Evolutionary conservation across 2,329 filamentous ascomycete genomes (phyloP).

Genomic region (Ascochyta fabae): DNA sequence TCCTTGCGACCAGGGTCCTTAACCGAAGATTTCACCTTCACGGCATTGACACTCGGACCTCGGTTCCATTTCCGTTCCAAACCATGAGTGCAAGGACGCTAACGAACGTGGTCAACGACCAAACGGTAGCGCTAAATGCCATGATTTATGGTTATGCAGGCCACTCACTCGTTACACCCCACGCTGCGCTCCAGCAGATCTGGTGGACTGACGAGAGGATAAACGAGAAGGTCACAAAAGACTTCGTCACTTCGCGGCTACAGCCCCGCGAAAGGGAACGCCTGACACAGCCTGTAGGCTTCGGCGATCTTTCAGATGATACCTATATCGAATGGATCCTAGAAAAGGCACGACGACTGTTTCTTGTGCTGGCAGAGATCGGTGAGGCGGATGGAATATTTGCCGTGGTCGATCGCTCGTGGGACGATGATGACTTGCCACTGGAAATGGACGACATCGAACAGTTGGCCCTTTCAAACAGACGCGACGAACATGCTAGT

Average conservation of each 20-base stretch:
- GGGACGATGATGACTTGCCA: conserved; percentile 78
- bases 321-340: conserved; percentile 83
- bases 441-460: conserved; percentile 70
- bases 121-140: conserved; percentile 56
- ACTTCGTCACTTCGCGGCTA: conserved; percentile 71
- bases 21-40: conserved; percentile 21
- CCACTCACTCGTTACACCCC: conserved; percentile 58
- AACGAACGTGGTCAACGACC: conserved; percentile 51
- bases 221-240: conserved; percentile 70
- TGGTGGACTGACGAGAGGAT: conserved; percentile 78
- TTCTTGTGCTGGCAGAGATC: conserved; percentile 73
- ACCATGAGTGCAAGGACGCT: conserved; percentile 49
- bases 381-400: conserved; percentile 77
- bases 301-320: conserved; percentile 73
- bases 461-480: conserved; percentile 65
- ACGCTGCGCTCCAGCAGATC: conserved; percentile 57
- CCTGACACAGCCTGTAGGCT: conserved; percentile 68
- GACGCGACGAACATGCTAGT: conserved; percentile 68
- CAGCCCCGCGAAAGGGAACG: conserved; percentile 67
- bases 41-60: conserved; percentile 21
- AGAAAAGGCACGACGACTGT: conserved; percentile 70
- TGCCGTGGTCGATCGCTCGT: conserved; percentile 74
- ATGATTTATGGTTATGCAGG: conserved; percentile 59
- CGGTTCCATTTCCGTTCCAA: conserved; percentile 12
- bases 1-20: conserved; percentile 26